Conservation (phyloP, 2,329 filamentous ascomycete species). For the Cercospora citrullina region DNA sequence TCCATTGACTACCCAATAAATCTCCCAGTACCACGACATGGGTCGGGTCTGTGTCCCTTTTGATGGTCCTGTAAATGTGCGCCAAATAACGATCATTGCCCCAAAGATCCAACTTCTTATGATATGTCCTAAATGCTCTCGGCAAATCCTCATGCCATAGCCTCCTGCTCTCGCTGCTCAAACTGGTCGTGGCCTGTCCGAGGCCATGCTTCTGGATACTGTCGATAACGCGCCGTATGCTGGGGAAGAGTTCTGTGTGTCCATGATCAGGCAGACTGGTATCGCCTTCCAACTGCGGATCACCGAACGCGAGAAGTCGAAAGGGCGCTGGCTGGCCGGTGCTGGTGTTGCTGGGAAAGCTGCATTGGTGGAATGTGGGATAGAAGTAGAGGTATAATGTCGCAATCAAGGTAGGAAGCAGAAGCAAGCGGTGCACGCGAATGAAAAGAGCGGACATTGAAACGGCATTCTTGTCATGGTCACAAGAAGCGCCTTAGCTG, state of each 20-base stretch:
- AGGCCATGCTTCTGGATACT: slow-evolving; percentile 15
- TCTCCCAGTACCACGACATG: slow-evolving; percentile 90
- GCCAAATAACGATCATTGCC: slow-evolving; percentile 95
- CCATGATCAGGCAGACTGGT: slow-evolving; percentile 66
- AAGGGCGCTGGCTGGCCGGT: slow-evolving; percentile 64
- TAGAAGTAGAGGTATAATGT: slow-evolving; percentile 86
- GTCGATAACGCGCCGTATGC: slow-evolving; percentile 35
- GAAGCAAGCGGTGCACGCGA: slow-evolving; percentile 50
- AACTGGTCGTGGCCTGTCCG: slow-evolving; percentile 10
- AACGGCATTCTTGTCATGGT: slow-evolving; percentile 10
- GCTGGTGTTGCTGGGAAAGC: slow-evolving; percentile 60
- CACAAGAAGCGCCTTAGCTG: background rate
- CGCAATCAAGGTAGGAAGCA: slow-evolving; percentile 67
- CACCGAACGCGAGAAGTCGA: slow-evolving; percentile 80
- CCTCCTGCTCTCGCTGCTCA: slow-evolving; percentile 25
- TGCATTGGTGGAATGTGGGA: slow-evolving; percentile 75
- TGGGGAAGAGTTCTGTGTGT: slow-evolving; percentile 47
- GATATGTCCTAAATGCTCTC: slow-evolving; percentile 62
- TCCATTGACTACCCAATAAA: slow-evolving; percentile 92
- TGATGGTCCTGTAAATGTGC: slow-evolving; percentile 81
- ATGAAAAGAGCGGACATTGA: slow-evolving; percentile 45
- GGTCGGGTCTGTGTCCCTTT: slow-evolving; percentile 82
- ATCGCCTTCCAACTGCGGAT: slow-evolving; percentile 92
- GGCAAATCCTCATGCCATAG: slow-evolving; percentile 61
- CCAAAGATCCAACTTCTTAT: slow-evolving; percentile 82